These are phyloP conservation scores for Pseudoperonospora humuli DNA, from an alignment of 352 stramenopile genomes.

Conservation along the genomic window DNA sequence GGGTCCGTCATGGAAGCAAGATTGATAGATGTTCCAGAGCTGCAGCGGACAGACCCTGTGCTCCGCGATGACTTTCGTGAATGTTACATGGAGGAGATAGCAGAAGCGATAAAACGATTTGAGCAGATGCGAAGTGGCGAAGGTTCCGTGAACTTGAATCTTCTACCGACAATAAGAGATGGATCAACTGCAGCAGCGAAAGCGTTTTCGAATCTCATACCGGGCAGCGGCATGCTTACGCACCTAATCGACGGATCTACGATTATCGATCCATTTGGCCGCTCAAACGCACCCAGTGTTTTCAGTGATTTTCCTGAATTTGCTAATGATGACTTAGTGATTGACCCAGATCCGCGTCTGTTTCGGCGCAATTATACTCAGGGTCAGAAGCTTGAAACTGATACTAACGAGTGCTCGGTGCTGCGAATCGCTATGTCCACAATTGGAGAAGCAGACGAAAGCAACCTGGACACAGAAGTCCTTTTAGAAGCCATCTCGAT, in stretches of 20 bases:
- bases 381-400: constrained; percentile 17
- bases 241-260: constrained; percentile 67
- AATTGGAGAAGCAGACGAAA: constrained; percentile 44
- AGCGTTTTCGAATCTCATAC: constrained; percentile 67
- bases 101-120: constrained; percentile 49
- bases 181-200: constrained; percentile 58
- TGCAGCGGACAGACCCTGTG: constrained; percentile 32
- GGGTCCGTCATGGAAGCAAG: constrained; percentile 63
- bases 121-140: constrained; percentile 39
- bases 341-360: constrained; percentile 48
- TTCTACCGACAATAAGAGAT: constrained; percentile 50
- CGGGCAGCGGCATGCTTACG: constrained; percentile 57
- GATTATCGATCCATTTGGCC: constrained; percentile 41
- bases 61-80: constrained; percentile 44
- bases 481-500: constrained; percentile 81
- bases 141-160: constrained; percentile 41
- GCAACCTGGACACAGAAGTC: constrained; percentile 63
- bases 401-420: constrained; percentile 55
- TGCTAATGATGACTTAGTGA: constrained; percentile 40
- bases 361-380: constrained; percentile 31
- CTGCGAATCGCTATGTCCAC: constrained; percentile 78
- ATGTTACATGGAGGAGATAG: constrained; percentile 52
- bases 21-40: constrained; percentile 58
- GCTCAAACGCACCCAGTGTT: constrained; percentile 33
- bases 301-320: constrained; percentile 55